Evolutionary conservation across 306 rosid genomes (phyloP).

Genomic region (Cucurbita pepo): DNA sequence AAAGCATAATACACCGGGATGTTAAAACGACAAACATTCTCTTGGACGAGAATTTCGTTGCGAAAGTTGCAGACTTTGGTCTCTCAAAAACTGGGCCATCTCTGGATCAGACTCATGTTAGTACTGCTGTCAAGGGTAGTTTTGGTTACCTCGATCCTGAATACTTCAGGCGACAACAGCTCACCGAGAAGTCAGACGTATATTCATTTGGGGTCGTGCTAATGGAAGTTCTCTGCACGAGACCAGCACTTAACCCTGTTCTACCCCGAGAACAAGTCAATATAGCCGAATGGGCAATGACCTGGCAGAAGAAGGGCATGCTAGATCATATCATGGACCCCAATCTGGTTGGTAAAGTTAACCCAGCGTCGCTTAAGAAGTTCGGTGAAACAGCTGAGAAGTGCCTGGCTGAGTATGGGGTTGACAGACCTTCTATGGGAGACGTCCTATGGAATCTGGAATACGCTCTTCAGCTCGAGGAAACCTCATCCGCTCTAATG

Average conservation of each 20-base stretch:
- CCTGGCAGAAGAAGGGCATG: constrained; percentile 94
- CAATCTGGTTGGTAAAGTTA: constrained; percentile 67
- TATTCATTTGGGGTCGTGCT: constrained; percentile 94
- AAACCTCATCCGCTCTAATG: constrained; percentile 57
- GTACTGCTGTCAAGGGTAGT: constrained; percentile 97
- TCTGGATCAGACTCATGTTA: constrained; percentile 92
- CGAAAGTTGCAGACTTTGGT: constrained; percentile 97
- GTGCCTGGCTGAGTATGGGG: constrained; percentile 84
- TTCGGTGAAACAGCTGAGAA: constrained; percentile 94
- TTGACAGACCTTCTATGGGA: constrained; percentile 96
- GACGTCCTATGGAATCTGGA: constrained; percentile 92
- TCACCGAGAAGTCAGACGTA: constrained; percentile 96
- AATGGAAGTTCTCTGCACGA: constrained; percentile 92
- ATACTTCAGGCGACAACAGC: constrained; percentile 88
- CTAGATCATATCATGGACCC: constrained; percentile 91
- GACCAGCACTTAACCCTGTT: constrained; percentile 92
- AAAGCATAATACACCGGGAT: constrained; percentile 87
- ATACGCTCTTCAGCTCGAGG: constrained; percentile 89
- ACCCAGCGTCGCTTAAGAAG: constrained; percentile 79
- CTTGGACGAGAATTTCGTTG: constrained; percentile 78
- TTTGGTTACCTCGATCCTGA: constrained; percentile 98
- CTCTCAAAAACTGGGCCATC: constrained; percentile 92
- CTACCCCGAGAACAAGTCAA: constrained; percentile 94
- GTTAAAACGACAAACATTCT: constrained; percentile 97
- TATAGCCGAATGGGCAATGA: constrained; percentile 98